A percentile compares a stretch with the other conserved stretches of the same genome.
These are phyloP conservation scores for Porodaedalea pini DNA, from an alignment of 1,284 basidiomycete species.

Conservation along the genomic window DNA sequence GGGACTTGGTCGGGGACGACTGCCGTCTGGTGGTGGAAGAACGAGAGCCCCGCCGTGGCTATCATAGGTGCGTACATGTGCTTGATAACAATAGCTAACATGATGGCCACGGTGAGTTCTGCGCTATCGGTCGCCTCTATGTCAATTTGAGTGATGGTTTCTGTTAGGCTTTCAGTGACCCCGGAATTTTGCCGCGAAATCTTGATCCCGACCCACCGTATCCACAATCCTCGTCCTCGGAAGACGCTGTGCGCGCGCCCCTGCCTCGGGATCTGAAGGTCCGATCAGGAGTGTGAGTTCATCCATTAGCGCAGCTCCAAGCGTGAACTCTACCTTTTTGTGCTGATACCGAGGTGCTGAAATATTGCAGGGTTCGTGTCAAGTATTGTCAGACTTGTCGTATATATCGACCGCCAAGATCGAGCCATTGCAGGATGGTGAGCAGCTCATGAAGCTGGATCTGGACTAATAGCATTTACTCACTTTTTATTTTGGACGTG, in stretches of 20 bases:
- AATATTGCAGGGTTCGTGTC: conserved; percentile 64
- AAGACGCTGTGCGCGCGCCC: conserved; percentile 58
- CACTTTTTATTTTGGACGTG: conserved; percentile 13
- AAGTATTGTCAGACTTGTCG: conserved; percentile 91
- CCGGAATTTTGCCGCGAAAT: conserved; percentile 83
- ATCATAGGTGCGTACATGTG: conserved; percentile 75
- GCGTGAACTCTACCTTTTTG: conserved; percentile 2
- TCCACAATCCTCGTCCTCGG: conserved; percentile 54
- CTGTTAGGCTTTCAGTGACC: conserved; percentile 73
- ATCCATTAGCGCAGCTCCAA: too few species aligned
- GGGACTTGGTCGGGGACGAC: conserved; percentile 84
- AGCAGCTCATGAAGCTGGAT: conserved; percentile 24
- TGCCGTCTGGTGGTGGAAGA: conserved; percentile 81
- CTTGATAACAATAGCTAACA: conserved; percentile 69
- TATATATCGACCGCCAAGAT: conserved; percentile 85
- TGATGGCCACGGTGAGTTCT: conserved; percentile 67
- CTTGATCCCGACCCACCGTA: conserved; percentile 83
- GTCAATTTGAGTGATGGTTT: conserved; percentile 18
- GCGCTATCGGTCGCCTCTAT: background rate
- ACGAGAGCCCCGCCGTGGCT: conserved; percentile 72
- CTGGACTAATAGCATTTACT: background rate
- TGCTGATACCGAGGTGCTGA: conserved; percentile 2
- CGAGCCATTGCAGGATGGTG: conserved; percentile 91
- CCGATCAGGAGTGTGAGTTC: conserved; percentile 69
- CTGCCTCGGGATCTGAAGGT: conserved; percentile 80